Evolutionary conservation across 1,284 basidiomycete genomes (phyloP).

Genomic region (Vanrija sp.): DNA sequence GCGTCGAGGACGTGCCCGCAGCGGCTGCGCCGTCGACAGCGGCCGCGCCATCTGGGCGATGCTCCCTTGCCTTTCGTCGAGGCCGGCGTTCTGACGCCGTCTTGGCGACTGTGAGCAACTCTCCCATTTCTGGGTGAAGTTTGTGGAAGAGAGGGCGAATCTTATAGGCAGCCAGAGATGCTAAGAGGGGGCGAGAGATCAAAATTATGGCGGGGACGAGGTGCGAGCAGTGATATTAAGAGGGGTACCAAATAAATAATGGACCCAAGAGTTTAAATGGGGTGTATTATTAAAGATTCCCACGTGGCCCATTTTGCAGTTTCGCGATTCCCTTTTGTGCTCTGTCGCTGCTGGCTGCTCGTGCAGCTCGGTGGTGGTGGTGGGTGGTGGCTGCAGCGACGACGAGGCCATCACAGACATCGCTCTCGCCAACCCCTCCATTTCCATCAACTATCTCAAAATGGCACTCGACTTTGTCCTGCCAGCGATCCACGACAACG

Average conservation of each 20-base stretch:
- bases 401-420: neutral
- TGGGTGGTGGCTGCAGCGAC: neutral
- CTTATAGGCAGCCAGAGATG: too few relatives aligned
- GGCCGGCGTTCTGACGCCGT: neutral
- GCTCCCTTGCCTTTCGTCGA: neutral
- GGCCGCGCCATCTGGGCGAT: too few relatives aligned
- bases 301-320: slow-evolving; percentile 7
- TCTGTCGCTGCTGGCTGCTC: neutral
- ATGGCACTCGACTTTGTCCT: slow-evolving; percentile 46
- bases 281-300: neutral
- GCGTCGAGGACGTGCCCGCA: neutral
- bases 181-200: too few relatives aligned
- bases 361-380: too few relatives aligned
- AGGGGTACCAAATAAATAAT: neutral
- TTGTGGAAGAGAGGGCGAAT: too few relatives aligned
- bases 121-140: too few relatives aligned
- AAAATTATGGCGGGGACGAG: too few relatives aligned
- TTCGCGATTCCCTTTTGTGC: neutral
- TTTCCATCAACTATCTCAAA: slow-evolving; percentile 13
- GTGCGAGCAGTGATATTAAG: neutral
- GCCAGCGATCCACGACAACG: slow-evolving; percentile 49
- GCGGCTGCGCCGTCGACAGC: too few relatives aligned
- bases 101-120: too few relatives aligned
- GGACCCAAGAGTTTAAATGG: neutral
- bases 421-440: neutral